A percentile compares a stretch with the other conserved stretches of the same genome.
phyloP scores from a whole-genome alignment of 1,139 yeast genomes.

The Geotrichum klebahnii region DNA sequence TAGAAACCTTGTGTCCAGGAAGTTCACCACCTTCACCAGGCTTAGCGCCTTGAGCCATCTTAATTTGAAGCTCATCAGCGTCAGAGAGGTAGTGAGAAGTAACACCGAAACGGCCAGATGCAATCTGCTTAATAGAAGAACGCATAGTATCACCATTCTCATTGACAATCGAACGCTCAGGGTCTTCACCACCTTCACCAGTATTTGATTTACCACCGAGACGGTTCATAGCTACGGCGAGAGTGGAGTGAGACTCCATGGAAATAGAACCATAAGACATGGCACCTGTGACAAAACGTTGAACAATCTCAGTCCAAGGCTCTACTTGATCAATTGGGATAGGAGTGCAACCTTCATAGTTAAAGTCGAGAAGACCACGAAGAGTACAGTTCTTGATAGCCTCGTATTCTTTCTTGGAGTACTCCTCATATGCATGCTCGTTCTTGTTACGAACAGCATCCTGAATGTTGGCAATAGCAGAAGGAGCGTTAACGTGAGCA shows the following conservation, averaged over 20 bases:
- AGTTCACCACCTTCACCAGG: constrained; percentile 99
- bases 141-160: constrained; percentile 96
- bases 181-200: constrained; percentile 99
- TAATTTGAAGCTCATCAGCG: constrained; percentile 95
- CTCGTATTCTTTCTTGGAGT: constrained; percentile 83
- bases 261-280: constrained; percentile 99
- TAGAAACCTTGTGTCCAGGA: constrained; percentile 90
- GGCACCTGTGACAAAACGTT: constrained; percentile 97
- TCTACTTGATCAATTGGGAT: constrained; percentile 97
- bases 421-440: constrained; percentile 85
- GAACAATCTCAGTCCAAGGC: constrained; percentile 98
- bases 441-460: constrained; percentile 96
- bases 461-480: constrained; percentile 90
- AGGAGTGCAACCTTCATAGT: constrained; percentile 61
- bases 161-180: constrained; percentile 76
- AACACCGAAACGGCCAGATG: constrained; percentile 97
- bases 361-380: constrained; percentile 90
- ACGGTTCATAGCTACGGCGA: constrained; percentile 98
- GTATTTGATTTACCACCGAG: constrained; percentile 96
- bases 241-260: constrained; percentile 95
- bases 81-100: constrained; percentile 91
- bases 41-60: constrained; percentile 99
- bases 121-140: constrained; percentile 95
- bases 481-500: constrained; percentile 88
- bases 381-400: constrained; percentile 90